phyloP scores from a whole-genome alignment of 805 yeast genomes.

The Tetrapisispora iriomotensis region DNA sequence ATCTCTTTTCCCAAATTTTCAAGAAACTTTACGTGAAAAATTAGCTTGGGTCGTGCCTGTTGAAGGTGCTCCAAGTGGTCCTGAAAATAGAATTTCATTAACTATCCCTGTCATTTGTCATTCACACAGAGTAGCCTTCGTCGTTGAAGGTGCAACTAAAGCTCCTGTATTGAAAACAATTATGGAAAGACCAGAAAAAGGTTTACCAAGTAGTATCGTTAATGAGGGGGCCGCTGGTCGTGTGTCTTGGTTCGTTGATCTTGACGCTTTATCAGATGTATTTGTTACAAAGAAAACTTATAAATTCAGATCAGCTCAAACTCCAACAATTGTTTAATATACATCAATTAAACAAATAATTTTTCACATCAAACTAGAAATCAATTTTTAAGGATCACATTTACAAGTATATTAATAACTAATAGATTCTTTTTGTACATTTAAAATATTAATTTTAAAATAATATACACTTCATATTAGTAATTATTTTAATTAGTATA shows the following conservation, averaged over 20 bases:
- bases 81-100: slow-evolving; percentile 73
- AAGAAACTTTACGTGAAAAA: slow-evolving; percentile 77
- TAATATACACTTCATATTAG: too few relatives aligned
- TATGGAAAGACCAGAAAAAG: slow-evolving; percentile 95
- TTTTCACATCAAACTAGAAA: too few relatives aligned
- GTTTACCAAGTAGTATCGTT: slow-evolving; percentile 85
- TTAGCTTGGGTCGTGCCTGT: slow-evolving; percentile 95
- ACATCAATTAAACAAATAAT: too few relatives aligned
- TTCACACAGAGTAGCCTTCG: slow-evolving; percentile 85
- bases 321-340: not conserved
- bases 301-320: slow-evolving; percentile 12
- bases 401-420: not conserved
- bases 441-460: too few relatives aligned
- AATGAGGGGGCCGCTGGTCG: slow-evolving; percentile 95
- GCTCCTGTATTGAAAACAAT: slow-evolving; percentile 86
- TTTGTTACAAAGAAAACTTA: slow-evolving; percentile 32
- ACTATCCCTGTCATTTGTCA: slow-evolving; percentile 94
- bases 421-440: not conserved
- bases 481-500: too few relatives aligned
- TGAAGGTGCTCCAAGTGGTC: slow-evolving; percentile 83
- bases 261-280: slow-evolving; percentile 78
- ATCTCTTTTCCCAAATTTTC: slow-evolving; percentile 82
- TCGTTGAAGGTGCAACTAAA: slow-evolving; percentile 92
- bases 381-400: not conserved
- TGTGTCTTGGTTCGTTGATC: slow-evolving; percentile 95